Conservation (phyloP, 768 basidiomycete species). For the Panaeolus papilionaceus region DNA sequence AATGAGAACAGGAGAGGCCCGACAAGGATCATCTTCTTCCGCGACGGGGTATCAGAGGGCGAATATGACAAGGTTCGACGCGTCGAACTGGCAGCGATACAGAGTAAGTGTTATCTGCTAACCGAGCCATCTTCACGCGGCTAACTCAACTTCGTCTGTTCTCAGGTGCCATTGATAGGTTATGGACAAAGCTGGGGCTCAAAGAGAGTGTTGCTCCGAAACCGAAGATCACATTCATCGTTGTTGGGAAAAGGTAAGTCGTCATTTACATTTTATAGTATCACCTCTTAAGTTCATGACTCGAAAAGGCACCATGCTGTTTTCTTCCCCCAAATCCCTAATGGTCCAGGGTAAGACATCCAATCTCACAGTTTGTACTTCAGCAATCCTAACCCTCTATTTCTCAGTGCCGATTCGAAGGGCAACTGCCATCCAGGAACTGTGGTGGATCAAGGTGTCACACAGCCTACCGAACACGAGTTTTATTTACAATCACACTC, state of each 20-base stretch:
- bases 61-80: conserved; percentile 42
- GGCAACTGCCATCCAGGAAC: conserved; percentile 62
- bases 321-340: conserved; percentile 27
- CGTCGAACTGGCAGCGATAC: conserved; percentile 52
- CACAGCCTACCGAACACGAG: conserved; percentile 51
- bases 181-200: conserved; percentile 19
- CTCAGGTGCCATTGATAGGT: conserved; percentile 24
- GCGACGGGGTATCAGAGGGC: conserved; percentile 55
- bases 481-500: conserved; percentile 65
- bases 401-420: conserved; percentile 24
- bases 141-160: too few species aligned
- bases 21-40: conserved; percentile 47
- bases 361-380: background rate
- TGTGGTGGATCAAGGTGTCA: conserved; percentile 47
- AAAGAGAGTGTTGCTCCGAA: conserved; percentile 20
- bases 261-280: background rate
- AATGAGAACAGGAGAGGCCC: conserved; percentile 27
- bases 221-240: conserved; percentile 58
- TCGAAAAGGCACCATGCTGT: conserved; percentile 34
- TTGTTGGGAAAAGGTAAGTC: conserved; percentile 71
- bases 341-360: background rate
- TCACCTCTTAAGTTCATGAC: background rate
- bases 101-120: conserved; percentile 36
- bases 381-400: conserved; percentile 29
- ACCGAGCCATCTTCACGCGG: too few species aligned